Evolutionary conservation across 208 protist genomes (phyloP), one percentile per base, ranked within the genome.

Genomic region (Leishmania tarentolae): DNA sequence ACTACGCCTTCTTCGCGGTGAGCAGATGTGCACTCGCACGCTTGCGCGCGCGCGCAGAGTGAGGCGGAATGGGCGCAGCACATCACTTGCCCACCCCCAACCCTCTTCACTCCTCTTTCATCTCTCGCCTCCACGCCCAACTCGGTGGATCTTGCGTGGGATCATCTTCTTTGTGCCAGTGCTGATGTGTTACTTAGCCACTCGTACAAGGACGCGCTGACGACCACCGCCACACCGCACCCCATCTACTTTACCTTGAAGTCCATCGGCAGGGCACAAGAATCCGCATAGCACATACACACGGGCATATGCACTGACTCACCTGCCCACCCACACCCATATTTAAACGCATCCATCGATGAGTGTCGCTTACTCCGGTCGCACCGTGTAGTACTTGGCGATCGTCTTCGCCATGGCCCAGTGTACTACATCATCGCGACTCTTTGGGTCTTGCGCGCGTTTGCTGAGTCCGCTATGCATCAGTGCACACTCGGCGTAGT

Each of bases 401-500:
- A 94, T 94, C 31, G 93, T 94, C 78, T 94, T 96, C n/a, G 87
- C 79, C 90, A 96, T 93, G 1, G 90, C 93, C 93, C 93, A 96
- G 28, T 87, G 88, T 35, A 96, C 82, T 0, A 96, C 93, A 57
- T 93, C 91, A 17, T 92, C 85, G 9, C 93, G 83, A 75, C 86
- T 88, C 44, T 79, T 82, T 9, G 84, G 44, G 80, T 93, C 87
- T 56, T 95, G 86, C 37, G 93, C 88, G 28, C 90, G 88, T 50
- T 83, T 87, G 84, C 90, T 94, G 52, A 95, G 82, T 15, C 91
- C 93, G 46, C 84, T 83, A 53, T 88, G 90, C 90, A 95, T 96
- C 42, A 87, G 65, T 68, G 74, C 80, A 72, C 93, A 96, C 79
- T 95, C 90, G 35, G 88, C 86, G 79, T 96, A 96, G 86, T 94